Percentiles rank a stretch among this genome's conserved stretches.
phyloP scores from a whole-genome alignment of 2,329 filamentous ascomycete genomes.

The Fusarium humuli region DNA sequence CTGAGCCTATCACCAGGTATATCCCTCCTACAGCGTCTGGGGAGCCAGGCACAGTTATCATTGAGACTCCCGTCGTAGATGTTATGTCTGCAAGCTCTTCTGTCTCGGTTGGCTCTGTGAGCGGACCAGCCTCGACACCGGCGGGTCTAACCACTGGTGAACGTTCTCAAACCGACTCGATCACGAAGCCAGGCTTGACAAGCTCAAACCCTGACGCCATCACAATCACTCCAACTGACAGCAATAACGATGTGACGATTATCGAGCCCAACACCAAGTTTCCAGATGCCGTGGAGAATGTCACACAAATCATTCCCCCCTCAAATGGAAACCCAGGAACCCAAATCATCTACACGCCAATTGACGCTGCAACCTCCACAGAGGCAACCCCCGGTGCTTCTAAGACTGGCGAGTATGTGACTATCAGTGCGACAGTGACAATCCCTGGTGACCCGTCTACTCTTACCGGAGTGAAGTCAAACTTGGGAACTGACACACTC shows the following conservation, averaged over 20 bases:
- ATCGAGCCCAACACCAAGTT: constrained; percentile 33
- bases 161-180: not conserved
- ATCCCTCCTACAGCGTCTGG: constrained; percentile 1
- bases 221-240: constrained; percentile 21
- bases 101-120: not conserved
- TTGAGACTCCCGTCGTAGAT: constrained; percentile 3
- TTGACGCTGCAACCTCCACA: not conserved
- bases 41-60: constrained; percentile 12
- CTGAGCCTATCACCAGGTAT: constrained; percentile 12
- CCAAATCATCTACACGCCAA: constrained; percentile 29
- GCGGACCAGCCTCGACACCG: constrained; percentile 5
- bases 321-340: constrained; percentile 22
- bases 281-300: constrained; percentile 24
- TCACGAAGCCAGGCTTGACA: not conserved
- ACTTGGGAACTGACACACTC: not conserved
- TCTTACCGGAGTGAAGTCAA: not conserved
- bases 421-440: constrained; percentile 24
- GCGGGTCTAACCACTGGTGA: not conserved
- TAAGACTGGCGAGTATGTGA: constrained; percentile 20
- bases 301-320: constrained; percentile 28
- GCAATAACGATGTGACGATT: constrained; percentile 27
- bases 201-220: constrained; percentile 22
- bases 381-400: not conserved
- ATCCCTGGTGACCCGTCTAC: constrained; percentile 34
- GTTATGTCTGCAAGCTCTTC: not conserved